These are phyloP conservation scores for Geranium rotundifolium DNA, from an alignment of 345 rosid species.

Conservation along the genomic window DNA sequence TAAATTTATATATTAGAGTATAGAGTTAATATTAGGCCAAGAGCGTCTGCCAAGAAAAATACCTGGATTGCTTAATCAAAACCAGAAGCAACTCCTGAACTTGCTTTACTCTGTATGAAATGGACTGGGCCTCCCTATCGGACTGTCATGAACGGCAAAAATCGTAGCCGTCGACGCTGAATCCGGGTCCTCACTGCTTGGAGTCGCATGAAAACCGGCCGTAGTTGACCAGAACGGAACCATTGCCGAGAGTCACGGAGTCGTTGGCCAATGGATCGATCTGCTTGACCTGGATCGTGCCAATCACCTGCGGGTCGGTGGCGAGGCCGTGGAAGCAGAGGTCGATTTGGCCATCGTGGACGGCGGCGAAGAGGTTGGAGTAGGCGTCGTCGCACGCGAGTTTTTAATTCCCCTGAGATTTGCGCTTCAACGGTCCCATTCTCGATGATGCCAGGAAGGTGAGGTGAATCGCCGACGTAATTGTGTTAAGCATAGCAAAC, in stretches of 20 bases:
- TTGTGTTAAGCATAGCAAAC: no score
- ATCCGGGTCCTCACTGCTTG: slow-evolving; percentile 83
- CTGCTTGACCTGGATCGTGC: slow-evolving; percentile 61
- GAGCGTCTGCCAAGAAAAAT: background rate
- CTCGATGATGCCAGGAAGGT: no score
- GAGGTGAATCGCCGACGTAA: no score
- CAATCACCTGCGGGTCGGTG: slow-evolving; percentile 86
- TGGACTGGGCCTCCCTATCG: slow-evolving; percentile 33
- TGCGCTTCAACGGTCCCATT: no score
- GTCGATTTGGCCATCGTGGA: slow-evolving; percentile 70
- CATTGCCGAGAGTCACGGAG: slow-evolving; percentile 32
- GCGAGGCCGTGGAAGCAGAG: slow-evolving; percentile 90
- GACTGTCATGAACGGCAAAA: slow-evolving; percentile 94
- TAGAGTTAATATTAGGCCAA: background rate
- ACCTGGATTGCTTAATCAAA: slow-evolving; percentile 95
- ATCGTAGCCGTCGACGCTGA: slow-evolving; percentile 60
- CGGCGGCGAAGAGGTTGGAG: slow-evolving; percentile 78
- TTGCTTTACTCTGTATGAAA: slow-evolving; percentile 82
- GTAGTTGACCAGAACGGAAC: slow-evolving; percentile 59
- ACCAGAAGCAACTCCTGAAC: slow-evolving; percentile 78
- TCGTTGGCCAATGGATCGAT: slow-evolving; percentile 62
- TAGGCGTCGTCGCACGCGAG: slow-evolving; percentile 74
- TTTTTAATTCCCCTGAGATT: no score
- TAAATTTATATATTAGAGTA: background rate
- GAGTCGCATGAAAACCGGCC: slow-evolving; percentile 74